Conservation (phyloP, 1,139 yeast genomes). For the Debaryomycetaceae sp. region DNA sequence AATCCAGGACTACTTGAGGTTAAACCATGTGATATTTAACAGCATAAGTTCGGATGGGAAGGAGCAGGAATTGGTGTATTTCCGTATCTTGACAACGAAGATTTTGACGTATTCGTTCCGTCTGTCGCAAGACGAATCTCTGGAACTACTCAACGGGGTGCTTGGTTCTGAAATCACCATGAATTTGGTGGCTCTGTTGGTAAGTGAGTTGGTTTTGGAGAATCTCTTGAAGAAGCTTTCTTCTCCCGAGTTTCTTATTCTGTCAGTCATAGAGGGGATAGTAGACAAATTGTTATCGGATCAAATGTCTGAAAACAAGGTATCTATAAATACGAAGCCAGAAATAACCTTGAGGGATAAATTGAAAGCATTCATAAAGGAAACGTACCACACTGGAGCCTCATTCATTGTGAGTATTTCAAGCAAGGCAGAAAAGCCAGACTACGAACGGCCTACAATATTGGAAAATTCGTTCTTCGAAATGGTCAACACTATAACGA, state of each 20-base stretch:
- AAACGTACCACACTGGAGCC: not conserved
- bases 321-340: not conserved
- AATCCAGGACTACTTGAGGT: not conserved
- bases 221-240: constrained; percentile 28
- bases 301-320: not conserved
- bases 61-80: constrained; percentile 15
- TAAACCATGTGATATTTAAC: constrained; percentile 17
- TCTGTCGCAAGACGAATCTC: constrained; percentile 2
- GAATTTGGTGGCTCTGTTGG: constrained; percentile 24
- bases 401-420: not conserved
- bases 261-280: not conserved
- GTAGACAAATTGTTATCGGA: not conserved
- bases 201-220: constrained; percentile 35
- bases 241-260: constrained; percentile 25
- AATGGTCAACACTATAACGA: constrained; percentile 26
- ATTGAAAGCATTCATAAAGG: not conserved
- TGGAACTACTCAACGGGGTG: constrained; percentile 2
- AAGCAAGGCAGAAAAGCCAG: not conserved
- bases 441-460: not conserved
- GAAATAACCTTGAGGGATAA: not conserved
- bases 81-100: constrained; percentile 21
- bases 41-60: constrained; percentile 3
- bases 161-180: constrained; percentile 28
- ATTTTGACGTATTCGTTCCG: constrained; percentile 20
- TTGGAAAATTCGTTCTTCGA: constrained; percentile 17